Conservation (phyloP, 176 grass and related monocot genomes). For the Cenchrus purpureus region DNA sequence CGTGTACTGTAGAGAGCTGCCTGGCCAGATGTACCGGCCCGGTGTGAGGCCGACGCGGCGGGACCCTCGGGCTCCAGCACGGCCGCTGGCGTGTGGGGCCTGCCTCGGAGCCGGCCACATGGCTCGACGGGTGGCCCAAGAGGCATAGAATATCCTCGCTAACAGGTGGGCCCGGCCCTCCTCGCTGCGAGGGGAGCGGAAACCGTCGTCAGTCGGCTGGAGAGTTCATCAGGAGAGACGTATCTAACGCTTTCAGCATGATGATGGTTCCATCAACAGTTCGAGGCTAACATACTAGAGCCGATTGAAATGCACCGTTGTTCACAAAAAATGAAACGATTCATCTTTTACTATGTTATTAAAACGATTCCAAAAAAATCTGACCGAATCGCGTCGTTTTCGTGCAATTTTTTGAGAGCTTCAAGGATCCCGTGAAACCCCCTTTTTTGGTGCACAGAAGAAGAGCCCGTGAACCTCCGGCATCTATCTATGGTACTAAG, state of each 20-base stretch:
- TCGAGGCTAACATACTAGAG: not conserved
- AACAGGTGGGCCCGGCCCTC: not conserved
- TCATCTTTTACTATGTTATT: not conserved
- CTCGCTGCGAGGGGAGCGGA: not conserved
- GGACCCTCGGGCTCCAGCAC: not conserved
- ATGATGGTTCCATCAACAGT: not conserved
- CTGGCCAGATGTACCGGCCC: not conserved
- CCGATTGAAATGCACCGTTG: not conserved
- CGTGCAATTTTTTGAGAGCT: not conserved
- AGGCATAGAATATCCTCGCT: constrained; percentile 1
- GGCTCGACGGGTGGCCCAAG: not conserved
- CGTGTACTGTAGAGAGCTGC: not conserved
- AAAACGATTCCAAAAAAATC: not conserved
- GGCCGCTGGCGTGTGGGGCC: not conserved
- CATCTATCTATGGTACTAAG: too few relatives aligned
- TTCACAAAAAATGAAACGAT: too few relatives aligned
- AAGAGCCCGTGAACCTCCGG: constrained; percentile 21
- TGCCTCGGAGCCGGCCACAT: not conserved
- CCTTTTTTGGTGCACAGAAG: not conserved
- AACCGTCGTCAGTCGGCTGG: not conserved
- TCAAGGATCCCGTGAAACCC: not conserved
- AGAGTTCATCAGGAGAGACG: not conserved
- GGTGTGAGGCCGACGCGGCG: not conserved
- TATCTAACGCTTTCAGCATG: not conserved
- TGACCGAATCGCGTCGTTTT: not conserved